A percentile compares a stretch with the other conserved stretches of the same genome.
phyloP scores from a whole-genome alignment of 768 basidiomycete species.

The Pulveroboletus sp. region DNA sequence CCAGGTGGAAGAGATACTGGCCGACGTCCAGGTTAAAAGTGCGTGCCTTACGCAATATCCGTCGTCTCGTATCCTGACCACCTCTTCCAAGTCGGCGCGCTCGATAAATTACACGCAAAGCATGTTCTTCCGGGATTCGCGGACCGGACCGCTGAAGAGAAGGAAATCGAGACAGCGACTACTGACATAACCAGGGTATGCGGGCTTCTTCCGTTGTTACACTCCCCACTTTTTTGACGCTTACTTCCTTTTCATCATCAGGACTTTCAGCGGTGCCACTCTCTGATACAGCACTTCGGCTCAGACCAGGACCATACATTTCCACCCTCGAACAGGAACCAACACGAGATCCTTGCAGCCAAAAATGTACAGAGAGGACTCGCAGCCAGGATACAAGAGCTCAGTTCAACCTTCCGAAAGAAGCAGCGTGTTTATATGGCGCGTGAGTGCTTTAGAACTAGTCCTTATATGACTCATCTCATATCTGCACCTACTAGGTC shows the following conservation, averaged over 20 bases:
- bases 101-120: constrained; percentile 95
- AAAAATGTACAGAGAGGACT: constrained; percentile 95
- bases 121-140: constrained; percentile 95
- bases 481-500: constrained; percentile 45
- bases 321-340: constrained; percentile 48
- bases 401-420: constrained; percentile 89
- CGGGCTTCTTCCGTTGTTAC: constrained; percentile 12
- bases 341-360: constrained; percentile 59
- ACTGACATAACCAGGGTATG: constrained; percentile 82
- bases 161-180: constrained; percentile 85
- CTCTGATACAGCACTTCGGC: constrained; percentile 66
- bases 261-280: constrained; percentile 40
- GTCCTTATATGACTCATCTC: constrained; percentile 7
- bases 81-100: constrained; percentile 57
- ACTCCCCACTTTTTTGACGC: constrained; percentile 3
- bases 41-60: constrained; percentile 26
- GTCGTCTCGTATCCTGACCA: constrained; percentile 13
- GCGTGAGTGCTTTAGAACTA: constrained; percentile 53
- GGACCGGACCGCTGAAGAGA: constrained; percentile 90
- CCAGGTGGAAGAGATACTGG: constrained; percentile 78
- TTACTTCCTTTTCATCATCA: constrained; percentile 11
- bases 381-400: constrained; percentile 93
- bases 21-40: constrained; percentile 74
- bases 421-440: constrained; percentile 99
- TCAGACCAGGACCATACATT: constrained; percentile 55